phyloP scores from a whole-genome alignment of 805 yeast species.

The Cyberlindnera suaveolens region DNA sequence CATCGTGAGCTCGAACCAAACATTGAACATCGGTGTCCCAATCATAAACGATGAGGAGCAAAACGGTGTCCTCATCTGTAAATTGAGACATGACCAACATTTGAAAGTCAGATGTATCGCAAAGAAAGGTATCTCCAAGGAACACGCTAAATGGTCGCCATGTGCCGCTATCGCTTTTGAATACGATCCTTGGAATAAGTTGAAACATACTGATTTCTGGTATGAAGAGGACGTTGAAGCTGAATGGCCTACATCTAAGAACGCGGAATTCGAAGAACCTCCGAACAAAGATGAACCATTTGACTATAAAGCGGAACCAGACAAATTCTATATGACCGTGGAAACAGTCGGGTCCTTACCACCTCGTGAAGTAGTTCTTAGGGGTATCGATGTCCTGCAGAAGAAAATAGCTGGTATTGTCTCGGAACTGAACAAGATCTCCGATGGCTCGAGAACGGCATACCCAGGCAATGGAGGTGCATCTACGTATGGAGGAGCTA shows the following conservation, averaged over 20 bases:
- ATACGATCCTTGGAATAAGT: slow-evolving; percentile 98
- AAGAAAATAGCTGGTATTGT: slow-evolving; percentile 86
- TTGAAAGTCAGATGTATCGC: slow-evolving; percentile 87
- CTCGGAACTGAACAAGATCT: slow-evolving; percentile 51
- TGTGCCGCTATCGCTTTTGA: slow-evolving; percentile 94
- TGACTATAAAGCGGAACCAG: slow-evolving; percentile 79
- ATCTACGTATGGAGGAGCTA: slow-evolving; percentile 18
- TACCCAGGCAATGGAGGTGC: slow-evolving; percentile 27
- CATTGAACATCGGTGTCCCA: slow-evolving; percentile 66
- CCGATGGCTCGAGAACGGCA: slow-evolving; percentile 43
- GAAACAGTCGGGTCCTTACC: slow-evolving; percentile 89
- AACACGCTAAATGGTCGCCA: slow-evolving; percentile 98
- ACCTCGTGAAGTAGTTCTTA: slow-evolving; percentile 82
- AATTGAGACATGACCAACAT: slow-evolving; percentile 89
- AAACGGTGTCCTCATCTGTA: slow-evolving; percentile 87
- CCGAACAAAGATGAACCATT: slow-evolving; percentile 83
- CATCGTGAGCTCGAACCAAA: slow-evolving; percentile 33
- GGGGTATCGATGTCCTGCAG: slow-evolving; percentile 81
- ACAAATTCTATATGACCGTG: slow-evolving; percentile 77
- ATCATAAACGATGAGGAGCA: slow-evolving; percentile 70
- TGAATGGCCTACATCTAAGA: slow-evolving; percentile 91
- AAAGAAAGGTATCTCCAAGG: slow-evolving; percentile 94
- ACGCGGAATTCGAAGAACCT: slow-evolving; percentile 94
- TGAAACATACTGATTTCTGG: slow-evolving; percentile 95
- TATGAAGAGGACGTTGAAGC: slow-evolving; percentile 79